Percentiles rank a stretch among this genome's conserved stretches.
These are phyloP conservation scores for Debaryomyces singareniensis DNA, from an alignment of 1,139 yeast genomes.

Conservation along the genomic window DNA sequence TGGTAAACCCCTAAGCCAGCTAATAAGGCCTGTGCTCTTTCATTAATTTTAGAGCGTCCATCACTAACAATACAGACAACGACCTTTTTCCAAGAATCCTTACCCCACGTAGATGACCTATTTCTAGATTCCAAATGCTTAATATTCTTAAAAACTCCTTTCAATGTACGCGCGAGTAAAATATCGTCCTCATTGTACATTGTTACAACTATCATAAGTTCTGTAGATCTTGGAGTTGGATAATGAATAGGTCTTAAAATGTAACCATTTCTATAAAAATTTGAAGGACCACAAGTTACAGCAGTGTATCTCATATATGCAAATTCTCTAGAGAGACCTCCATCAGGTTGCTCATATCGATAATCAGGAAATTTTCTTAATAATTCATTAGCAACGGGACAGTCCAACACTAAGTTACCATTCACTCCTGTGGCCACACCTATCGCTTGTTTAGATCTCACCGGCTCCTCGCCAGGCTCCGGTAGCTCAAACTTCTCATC, in stretches of 20 bases:
- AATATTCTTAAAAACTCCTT: constrained; percentile 43
- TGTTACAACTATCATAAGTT: constrained; percentile 41
- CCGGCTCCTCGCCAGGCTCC: constrained; percentile 27
- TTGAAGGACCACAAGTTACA: constrained; percentile 46
- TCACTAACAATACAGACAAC: constrained; percentile 45
- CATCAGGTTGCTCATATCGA: constrained; percentile 25
- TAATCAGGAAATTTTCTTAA: constrained; percentile 41
- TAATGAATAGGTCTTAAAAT: constrained; percentile 42
- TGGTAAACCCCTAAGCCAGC: constrained; percentile 46
- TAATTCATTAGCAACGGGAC: constrained; percentile 45
- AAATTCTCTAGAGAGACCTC: constrained; percentile 41
- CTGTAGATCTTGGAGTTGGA: constrained; percentile 40
- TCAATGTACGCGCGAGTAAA: constrained; percentile 39
- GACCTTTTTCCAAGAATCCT: constrained; percentile 44
- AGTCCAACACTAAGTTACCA: constrained; percentile 45
- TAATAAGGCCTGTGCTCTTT: constrained; percentile 41
- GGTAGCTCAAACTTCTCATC: constrained; percentile 18
- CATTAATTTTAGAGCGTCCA: constrained; percentile 43
- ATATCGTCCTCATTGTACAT: constrained; percentile 48
- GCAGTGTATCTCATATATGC: constrained; percentile 47
- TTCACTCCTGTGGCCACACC: constrained; percentile 37
- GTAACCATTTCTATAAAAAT: constrained; percentile 39
- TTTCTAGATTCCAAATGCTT: constrained; percentile 41
- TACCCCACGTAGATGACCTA: constrained; percentile 40
- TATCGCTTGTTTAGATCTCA: constrained; percentile 30